phyloP scores from a whole-genome alignment of 768 basidiomycete species.

The Gautieria morchelliformis region DNA sequence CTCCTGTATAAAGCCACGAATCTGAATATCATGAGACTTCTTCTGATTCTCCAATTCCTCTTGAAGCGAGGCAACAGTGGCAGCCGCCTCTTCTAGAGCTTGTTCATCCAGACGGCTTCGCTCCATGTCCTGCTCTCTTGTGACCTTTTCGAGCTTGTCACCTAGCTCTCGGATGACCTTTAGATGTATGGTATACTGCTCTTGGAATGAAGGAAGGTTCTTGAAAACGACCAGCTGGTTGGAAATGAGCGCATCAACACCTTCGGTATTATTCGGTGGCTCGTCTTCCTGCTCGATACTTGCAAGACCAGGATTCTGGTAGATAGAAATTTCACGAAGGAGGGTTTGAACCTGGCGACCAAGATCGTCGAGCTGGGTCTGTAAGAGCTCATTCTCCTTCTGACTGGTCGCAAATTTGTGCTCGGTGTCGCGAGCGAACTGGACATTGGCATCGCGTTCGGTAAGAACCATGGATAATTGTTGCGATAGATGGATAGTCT shows the following conservation, averaged over 20 bases:
- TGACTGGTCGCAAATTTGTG: conserved; percentile 52
- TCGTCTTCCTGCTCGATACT: conserved; percentile 45
- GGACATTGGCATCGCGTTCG: conserved; percentile 61
- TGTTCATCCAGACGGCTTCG: conserved; percentile 40
- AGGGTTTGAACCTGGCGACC: conserved; percentile 77
- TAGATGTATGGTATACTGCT: conserved; percentile 85
- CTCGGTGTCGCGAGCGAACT: conserved; percentile 44
- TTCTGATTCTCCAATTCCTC: conserved; percentile 73
- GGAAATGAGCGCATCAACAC: conserved; percentile 75
- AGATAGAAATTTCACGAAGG: conserved; percentile 69
- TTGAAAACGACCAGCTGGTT: conserved; percentile 83
- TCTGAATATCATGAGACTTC: conserved; percentile 54
- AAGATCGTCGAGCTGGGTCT: conserved; percentile 72
- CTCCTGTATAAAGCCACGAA: conserved; percentile 80
- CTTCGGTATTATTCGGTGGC: conserved; percentile 37
- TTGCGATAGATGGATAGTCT: conserved; percentile 69
- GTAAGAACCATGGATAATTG: conserved; percentile 68
- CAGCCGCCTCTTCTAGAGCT: conserved; percentile 81
- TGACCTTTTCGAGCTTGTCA: conserved; percentile 75
- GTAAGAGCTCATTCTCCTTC: conserved; percentile 57
- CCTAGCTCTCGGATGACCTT: conserved; percentile 78
- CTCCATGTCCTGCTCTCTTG: conserved; percentile 68
- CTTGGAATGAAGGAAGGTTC: conserved; percentile 70
- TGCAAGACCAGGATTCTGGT: conserved; percentile 75
- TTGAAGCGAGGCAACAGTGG: conserved; percentile 71